phyloP scores from a whole-genome alignment of 331 rosid genomes.

The Arachis monticola region DNA sequence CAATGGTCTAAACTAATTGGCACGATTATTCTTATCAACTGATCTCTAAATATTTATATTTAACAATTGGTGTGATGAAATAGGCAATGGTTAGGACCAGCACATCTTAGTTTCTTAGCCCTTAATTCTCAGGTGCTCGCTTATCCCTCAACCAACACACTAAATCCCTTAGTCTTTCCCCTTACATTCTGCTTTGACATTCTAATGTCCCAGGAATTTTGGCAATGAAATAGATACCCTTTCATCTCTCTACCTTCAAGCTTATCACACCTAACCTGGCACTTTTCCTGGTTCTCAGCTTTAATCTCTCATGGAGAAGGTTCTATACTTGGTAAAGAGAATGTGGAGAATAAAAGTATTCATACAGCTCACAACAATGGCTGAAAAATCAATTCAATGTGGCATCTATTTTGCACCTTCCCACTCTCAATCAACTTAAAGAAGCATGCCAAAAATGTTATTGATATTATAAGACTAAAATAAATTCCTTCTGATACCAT shows the following conservation, averaged over 20 bases:
- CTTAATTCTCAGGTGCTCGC: slow-evolving; percentile 9
- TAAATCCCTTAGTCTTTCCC: neutral
- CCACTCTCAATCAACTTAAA: slow-evolving; percentile 26
- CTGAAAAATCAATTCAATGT: slow-evolving; percentile 13
- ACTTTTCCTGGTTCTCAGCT: slow-evolving; percentile 27
- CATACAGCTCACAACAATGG: slow-evolving; percentile 12
- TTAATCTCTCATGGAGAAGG: slow-evolving; percentile 2
- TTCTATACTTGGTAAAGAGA: slow-evolving; percentile 14
- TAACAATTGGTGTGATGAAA: slow-evolving; percentile 23
- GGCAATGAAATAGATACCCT: slow-evolving; percentile 1
- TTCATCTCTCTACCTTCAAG: slow-evolving; percentile 34
- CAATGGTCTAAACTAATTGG: slow-evolving; percentile 3
- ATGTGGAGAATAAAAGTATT: slow-evolving; percentile 1
- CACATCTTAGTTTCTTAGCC: slow-evolving; percentile 20
- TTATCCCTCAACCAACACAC: neutral
- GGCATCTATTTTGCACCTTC: slow-evolving; percentile 14
- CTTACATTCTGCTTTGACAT: slow-evolving; percentile 20
- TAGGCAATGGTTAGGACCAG: neutral
- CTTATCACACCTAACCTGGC: slow-evolving; percentile 19
- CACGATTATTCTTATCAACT: slow-evolving; percentile 15
- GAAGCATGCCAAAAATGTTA: slow-evolving; percentile 10
- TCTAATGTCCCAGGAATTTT: slow-evolving; percentile 4
- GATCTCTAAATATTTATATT: neutral
- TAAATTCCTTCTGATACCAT: neutral
- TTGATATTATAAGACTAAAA: slow-evolving; percentile 16